These are phyloP conservation scores for Lavandula angustifolia DNA, from an alignment of 257 asterid species.

Conservation along the genomic window DNA sequence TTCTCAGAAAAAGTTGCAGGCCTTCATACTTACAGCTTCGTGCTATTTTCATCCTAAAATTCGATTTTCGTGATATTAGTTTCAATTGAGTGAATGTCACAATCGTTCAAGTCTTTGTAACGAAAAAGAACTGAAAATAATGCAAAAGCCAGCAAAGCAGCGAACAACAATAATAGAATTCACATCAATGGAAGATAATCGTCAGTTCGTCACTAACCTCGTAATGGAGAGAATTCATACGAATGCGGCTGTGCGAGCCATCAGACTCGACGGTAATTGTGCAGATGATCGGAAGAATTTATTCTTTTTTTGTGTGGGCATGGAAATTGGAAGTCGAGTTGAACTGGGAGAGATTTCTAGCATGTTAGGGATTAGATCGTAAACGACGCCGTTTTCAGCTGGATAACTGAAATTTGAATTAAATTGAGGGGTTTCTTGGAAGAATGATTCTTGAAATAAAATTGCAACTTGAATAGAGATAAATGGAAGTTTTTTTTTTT, in stretches of 20 bases:
- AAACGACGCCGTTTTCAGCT: constrained; percentile 21
- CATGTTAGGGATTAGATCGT: constrained; percentile 3
- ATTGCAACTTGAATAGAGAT: no score
- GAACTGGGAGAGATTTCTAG: background rate
- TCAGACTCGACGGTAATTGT: background rate
- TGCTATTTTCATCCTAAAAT: background rate
- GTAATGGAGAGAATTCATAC: constrained; percentile 5
- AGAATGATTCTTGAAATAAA: no score
- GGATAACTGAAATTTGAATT: no score
- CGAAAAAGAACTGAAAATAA: background rate
- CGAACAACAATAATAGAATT: background rate
- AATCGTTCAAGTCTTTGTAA: background rate
- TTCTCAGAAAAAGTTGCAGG: background rate
- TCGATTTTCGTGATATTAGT: background rate
- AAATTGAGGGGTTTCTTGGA: no score
- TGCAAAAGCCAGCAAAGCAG: background rate
- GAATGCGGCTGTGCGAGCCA: no score
- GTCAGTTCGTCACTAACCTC: constrained; percentile 14
- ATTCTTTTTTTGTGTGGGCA: background rate
- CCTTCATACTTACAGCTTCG: background rate
- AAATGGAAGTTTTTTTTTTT: no score
- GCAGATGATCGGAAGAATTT: constrained; percentile 1
- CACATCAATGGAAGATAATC: background rate
- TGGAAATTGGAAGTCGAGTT: background rate
- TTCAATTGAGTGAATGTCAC: constrained; percentile 7